A percentile compares a stretch with the other conserved stretches of the same genome.
phyloP scores from a whole-genome alignment of 495 filamentous ascomycete species.

The Annulohypoxylon bovei region DNA sequence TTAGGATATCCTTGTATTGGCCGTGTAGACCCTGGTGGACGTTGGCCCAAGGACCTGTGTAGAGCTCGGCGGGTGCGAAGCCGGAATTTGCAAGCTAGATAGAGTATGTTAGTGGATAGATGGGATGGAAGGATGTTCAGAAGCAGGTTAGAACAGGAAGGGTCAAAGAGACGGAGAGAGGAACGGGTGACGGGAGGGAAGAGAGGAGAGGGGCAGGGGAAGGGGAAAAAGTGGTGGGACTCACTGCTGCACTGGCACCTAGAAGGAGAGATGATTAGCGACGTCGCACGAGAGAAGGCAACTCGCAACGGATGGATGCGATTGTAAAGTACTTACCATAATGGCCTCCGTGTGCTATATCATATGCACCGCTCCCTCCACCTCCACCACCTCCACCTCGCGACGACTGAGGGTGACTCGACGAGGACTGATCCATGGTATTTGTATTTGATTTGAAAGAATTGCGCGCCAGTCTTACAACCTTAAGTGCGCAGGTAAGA shows the following conservation, averaged over 20 bases:
- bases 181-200: constrained; percentile 5
- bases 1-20: constrained; percentile 93
- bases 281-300: constrained; percentile 47
- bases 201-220: constrained; percentile 6
- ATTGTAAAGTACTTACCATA: constrained; percentile 72
- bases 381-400: constrained; percentile 49
- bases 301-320: constrained; percentile 41
- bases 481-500: constrained; percentile 19
- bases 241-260: constrained; percentile 86
- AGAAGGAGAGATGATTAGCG: constrained; percentile 50
- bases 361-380: constrained; percentile 73
- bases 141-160: neutral
- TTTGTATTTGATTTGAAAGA: constrained; percentile 14
- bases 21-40: constrained; percentile 96
- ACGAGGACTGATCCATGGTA: constrained; percentile 67
- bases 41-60: constrained; percentile 95
- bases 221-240: constrained; percentile 48
- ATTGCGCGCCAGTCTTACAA: constrained; percentile 36
- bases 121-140: constrained; percentile 1
- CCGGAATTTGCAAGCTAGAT: constrained; percentile 76
- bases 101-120: constrained; percentile 24
- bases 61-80: constrained; percentile 86
- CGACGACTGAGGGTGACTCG: constrained; percentile 63
- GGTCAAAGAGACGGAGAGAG: neutral
- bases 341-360: constrained; percentile 83